Evolutionary conservation across 2,329 filamentous ascomycete species (phyloP).

Genomic region (Aspergillus sp.): DNA sequence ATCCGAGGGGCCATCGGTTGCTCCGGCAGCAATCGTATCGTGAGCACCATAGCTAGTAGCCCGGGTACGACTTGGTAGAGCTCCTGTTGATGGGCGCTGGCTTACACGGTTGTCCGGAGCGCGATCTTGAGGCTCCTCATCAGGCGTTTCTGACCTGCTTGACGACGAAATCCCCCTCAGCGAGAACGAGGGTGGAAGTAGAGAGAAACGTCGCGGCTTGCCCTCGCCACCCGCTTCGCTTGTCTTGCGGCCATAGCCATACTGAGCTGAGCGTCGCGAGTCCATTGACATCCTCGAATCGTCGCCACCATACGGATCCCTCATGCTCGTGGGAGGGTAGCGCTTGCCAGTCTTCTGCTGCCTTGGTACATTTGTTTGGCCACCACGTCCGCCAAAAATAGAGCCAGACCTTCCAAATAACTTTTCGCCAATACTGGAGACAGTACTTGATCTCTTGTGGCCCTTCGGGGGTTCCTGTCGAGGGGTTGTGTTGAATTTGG

Average conservation of each 20-base stretch:
- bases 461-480: conserved; percentile 47
- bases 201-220: conserved; percentile 69
- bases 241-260: conserved; percentile 68
- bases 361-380: conserved; percentile 38
- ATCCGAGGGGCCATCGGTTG: conserved; percentile 29
- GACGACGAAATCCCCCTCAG: conserved; percentile 63
- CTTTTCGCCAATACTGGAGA: conserved; percentile 79
- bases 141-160: conserved; percentile 52
- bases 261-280: conserved; percentile 70
- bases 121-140: conserved; percentile 43
- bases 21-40: conserved; percentile 28
- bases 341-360: conserved; percentile 57
- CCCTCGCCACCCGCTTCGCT: conserved; percentile 63
- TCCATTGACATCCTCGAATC: conserved; percentile 68
- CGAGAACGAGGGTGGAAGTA: conserved; percentile 65
- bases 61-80: conserved; percentile 27
- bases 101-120: conserved; percentile 24
- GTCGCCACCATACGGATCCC: conserved; percentile 63
- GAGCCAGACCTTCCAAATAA: conserved; percentile 82
- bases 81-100: conserved; percentile 39
- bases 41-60: conserved; percentile 34
- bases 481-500: conserved; percentile 59
- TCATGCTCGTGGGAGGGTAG: conserved; percentile 92
- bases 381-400: conserved; percentile 64
- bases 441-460: conserved; percentile 72